Evolutionary conservation across 2,329 filamentous ascomycete genomes (phyloP).

Genomic region (Cladophialophora exuberans): DNA sequence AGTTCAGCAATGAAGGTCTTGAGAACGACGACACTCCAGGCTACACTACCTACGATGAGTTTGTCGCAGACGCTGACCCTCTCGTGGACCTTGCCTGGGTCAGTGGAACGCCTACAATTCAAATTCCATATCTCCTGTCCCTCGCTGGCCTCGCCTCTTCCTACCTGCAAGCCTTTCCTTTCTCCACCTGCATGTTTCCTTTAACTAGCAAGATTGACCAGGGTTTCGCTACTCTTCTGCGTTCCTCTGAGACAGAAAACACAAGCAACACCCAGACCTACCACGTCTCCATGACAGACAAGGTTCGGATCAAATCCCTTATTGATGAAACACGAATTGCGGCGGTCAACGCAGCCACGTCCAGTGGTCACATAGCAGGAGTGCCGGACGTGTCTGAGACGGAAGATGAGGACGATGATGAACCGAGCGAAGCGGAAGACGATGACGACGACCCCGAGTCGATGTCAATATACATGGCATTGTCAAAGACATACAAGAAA

Average conservation of each 20-base stretch:
- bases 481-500: conserved; percentile 30
- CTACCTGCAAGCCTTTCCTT: conserved; percentile 73
- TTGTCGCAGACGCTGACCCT: conserved; percentile 73
- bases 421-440: conserved; percentile 8
- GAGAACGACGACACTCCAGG: conserved; percentile 48
- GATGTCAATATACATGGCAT: conserved; percentile 22
- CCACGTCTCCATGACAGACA: conserved; percentile 73
- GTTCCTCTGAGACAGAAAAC: conserved; percentile 50
- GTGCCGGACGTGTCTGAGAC: conserved; percentile 23
- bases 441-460: conserved; percentile 5
- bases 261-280: conserved; percentile 67
- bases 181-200: conserved; percentile 69
- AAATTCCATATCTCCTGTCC: conserved; percentile 81
- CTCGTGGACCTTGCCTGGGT: conserved; percentile 84
- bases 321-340: conserved; percentile 30
- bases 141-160: conserved; percentile 73
- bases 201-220: conserved; percentile 79
- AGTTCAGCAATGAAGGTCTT: conserved; percentile 41
- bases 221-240: conserved; percentile 76
- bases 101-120: conserved; percentile 78
- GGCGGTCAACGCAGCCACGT: conserved; percentile 28
- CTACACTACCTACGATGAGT: conserved; percentile 67
- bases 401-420: conserved; percentile 20
- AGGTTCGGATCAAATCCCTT: conserved; percentile 69
- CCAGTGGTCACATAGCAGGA: conserved; percentile 17